Base-by-base conservation (phyloP, 768 basidiomycete genomes). In the Suillus subalutaceus region DNA sequence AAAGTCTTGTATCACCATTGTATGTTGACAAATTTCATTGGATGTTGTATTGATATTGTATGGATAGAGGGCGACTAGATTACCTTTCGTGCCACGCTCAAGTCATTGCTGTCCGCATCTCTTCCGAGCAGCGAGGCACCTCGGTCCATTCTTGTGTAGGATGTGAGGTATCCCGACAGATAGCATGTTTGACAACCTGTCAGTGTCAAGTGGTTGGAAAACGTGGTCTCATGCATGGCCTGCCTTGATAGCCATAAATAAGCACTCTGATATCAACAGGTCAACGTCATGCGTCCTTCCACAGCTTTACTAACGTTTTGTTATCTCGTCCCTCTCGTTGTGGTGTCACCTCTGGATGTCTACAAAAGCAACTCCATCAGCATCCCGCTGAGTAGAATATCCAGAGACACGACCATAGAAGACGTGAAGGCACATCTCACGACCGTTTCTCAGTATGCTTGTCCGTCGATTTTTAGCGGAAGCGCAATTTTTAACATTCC, bases 21-120 rank as follows among this genome's bases (percentile, higher is more conserved):
- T 63, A 35, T 52, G 16, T 56, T 60, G 62, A 56, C 62, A 60
- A 30, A 43, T 32, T 43, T 60, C 10, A 60, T 37, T 23, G 62
- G 6, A 61, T 3, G 12, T 23, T 62, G 23, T 23, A 35, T 60
- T 16, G 20, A 32, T 30, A 13, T 23, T 62, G 23, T 23, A 35
- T 60, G 23, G 20, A 32, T 30, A 13, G 9, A 16, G 26, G 23
- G 20, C 9, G 35, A n/a, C 20, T 37, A 6, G 12, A 13, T 23
- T 37, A 6, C 30, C 20, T 46, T 35, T 60, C 23, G 4, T 63
- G 6, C 20, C 46, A 48, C 13, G 37, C 43, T 35, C 20, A 56
- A 35, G 30, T 23, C 30, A 37, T 38, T 40, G 12, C 15, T 23
- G 30, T 35, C 53, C 8, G 12, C 32, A n/a, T 60, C 32, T 40